phyloP scores from a whole-genome alignment of 768 basidiomycete genomes.

The Candolleomyces aberdarensis region DNA sequence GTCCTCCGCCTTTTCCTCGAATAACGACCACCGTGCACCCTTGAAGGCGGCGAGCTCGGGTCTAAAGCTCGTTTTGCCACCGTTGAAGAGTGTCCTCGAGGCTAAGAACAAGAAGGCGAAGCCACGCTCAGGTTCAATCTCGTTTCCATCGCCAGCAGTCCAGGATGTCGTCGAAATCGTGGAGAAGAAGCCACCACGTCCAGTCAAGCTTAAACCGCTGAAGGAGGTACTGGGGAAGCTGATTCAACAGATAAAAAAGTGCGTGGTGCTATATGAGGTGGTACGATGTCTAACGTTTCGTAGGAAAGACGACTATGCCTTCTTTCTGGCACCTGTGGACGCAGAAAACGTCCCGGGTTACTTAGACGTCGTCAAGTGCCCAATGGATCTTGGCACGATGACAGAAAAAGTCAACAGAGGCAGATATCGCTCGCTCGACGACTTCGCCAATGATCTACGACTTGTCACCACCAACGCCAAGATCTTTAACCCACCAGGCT shows the following conservation, averaged over 20 bases:
- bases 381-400: conserved; percentile 95
- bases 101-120: conserved; percentile 52
- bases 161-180: conserved; percentile 28
- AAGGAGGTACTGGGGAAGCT: conserved; percentile 71
- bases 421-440: conserved; percentile 76
- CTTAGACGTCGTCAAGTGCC: conserved; percentile 66
- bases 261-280: conserved; percentile 14
- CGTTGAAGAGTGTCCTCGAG: conserved; percentile 60
- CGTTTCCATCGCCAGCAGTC: conserved; percentile 13
- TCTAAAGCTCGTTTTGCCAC: conserved; percentile 63
- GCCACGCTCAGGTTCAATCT: conserved; percentile 21
- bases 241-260: conserved; percentile 77
- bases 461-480: conserved; percentile 75
- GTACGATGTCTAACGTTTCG: conserved; percentile 5
- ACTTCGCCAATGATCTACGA: conserved; percentile 78
- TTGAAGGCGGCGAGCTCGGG: conserved; percentile 38
- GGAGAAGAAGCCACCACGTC: conserved; percentile 48
- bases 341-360: conserved; percentile 57
- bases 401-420: conserved; percentile 71
- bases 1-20: conserved; percentile 17
- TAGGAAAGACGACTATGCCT: conserved; percentile 86
- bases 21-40: neutral
- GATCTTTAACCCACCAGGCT: conserved; percentile 69
- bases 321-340: conserved; percentile 73
- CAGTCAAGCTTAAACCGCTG: conserved; percentile 73